Conservation (phyloP, 768 basidiomycete species). For the Lactarius deliciosus region DNA sequence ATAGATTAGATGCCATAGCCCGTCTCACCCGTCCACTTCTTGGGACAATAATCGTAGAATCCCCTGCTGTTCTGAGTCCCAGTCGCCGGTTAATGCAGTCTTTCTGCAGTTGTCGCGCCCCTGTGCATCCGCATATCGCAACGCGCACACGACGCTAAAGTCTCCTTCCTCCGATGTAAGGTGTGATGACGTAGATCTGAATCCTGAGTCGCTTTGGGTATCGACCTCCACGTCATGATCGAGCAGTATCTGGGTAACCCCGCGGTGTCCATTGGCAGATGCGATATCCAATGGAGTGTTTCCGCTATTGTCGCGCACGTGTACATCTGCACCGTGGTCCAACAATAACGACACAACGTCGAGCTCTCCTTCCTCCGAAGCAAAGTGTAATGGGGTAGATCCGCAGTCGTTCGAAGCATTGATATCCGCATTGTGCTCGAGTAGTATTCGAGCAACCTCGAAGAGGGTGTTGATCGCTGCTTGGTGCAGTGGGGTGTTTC, state of each 20-base stretch:
- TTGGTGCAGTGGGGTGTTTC: neutral
- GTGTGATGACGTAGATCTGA: neutral
- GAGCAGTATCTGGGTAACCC: neutral
- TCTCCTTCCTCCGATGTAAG: neutral
- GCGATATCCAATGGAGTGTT: neutral
- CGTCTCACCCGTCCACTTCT: neutral
- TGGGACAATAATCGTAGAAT: neutral
- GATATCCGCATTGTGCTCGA: neutral
- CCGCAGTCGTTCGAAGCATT: neutral
- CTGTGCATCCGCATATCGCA: neutral
- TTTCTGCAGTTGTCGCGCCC: neutral
- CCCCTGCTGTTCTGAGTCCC: neutral
- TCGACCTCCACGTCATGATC: neutral
- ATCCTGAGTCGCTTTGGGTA: neutral
- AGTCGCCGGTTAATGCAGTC: neutral
- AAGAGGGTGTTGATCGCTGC: neutral
- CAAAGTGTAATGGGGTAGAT: neutral
- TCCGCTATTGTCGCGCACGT: neutral
- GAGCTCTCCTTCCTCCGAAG: neutral
- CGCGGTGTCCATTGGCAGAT: neutral
- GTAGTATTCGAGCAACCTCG: neutral
- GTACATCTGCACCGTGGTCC: neutral
- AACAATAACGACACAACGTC: neutral
- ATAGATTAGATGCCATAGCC: neutral
- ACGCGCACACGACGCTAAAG: neutral